These are phyloP conservation scores for Diaporthe vaccinii DNA, from an alignment of 2,329 filamentous ascomycete genomes.

Conservation along the genomic window DNA sequence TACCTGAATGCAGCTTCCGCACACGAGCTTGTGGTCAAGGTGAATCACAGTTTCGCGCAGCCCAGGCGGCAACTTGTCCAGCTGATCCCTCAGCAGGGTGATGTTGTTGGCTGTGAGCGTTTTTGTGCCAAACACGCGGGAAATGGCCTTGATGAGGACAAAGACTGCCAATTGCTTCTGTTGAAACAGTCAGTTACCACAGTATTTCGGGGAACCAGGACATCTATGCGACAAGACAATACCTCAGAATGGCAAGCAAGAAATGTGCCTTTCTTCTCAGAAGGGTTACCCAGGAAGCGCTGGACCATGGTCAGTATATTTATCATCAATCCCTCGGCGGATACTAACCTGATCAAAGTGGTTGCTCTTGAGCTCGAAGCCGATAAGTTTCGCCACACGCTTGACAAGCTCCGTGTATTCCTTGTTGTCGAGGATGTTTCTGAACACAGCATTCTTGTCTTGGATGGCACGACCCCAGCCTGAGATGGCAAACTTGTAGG, in stretches of 20 bases:
- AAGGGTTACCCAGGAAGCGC: neutral
- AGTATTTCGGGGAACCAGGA: neutral
- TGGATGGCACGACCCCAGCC: conserved; percentile 12
- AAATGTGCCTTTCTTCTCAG: neutral
- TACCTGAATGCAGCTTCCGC: neutral
- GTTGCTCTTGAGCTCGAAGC: neutral
- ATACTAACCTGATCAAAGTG: neutral
- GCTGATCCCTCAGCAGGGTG: neutral
- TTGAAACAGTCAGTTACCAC: neutral
- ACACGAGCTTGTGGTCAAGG: neutral
- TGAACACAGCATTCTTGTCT: neutral
- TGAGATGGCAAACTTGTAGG: conserved; percentile 1
- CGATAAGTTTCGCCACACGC: neutral
- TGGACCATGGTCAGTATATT: neutral
- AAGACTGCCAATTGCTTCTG: conserved; percentile 14
- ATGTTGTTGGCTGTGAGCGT: neutral
- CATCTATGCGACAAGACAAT: neutral
- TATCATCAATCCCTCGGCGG: rapidly evolving
- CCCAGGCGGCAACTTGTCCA: neutral
- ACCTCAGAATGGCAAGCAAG: conserved; percentile 4
- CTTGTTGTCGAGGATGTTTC: neutral
- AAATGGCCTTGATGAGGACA: neutral
- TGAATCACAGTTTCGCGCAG: neutral
- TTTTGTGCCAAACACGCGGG: neutral
- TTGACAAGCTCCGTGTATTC: neutral